Percentiles rank a stretch among this genome's conserved stretches.
Conservation (phyloP, 1,284 basidiomycete genomes). For the Rhodofomes roseus region DNA sequence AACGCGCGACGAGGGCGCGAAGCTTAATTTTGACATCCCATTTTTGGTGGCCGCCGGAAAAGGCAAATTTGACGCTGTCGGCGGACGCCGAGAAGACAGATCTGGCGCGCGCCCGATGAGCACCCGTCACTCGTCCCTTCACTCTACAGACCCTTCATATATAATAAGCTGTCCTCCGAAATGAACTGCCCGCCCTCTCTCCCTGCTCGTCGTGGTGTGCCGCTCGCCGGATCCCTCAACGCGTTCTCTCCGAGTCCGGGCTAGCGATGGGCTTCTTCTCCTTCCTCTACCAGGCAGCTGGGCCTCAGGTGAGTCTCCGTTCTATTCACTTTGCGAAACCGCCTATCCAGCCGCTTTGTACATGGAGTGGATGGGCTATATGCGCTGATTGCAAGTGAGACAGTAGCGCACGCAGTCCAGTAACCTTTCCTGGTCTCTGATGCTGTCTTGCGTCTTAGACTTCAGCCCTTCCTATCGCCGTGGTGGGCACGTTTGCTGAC, state of each 20-base stretch:
- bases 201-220: not conserved
- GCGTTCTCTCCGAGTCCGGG: not conserved
- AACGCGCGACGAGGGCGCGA: not conserved
- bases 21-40: not conserved
- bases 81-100: not conserved
- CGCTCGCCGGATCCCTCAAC: not conserved
- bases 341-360: not conserved
- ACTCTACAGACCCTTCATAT: not conserved
- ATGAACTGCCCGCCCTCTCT: not conserved
- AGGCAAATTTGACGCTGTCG: not conserved
- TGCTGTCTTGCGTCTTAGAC: not conserved
- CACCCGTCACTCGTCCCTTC: not conserved
- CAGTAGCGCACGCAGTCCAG: too few species aligned
- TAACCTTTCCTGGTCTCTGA: not conserved
- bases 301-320: slow-evolving; percentile 1
- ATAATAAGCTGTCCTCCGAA: not conserved
- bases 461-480: not conserved
- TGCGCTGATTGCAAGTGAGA: too few species aligned
- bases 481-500: not conserved
- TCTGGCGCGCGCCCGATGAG: not conserved
- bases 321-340: not conserved
- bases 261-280: slow-evolving; percentile 11
- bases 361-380: too few species aligned
- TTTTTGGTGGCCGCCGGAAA: not conserved
- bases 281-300: slow-evolving; percentile 6